A percentile compares a stretch with the other conserved stretches of the same genome.
Evolutionary conservation across 192 early-diverging fungal genomes (phyloP).

Genomic region (Gonapodya prolifera): DNA sequence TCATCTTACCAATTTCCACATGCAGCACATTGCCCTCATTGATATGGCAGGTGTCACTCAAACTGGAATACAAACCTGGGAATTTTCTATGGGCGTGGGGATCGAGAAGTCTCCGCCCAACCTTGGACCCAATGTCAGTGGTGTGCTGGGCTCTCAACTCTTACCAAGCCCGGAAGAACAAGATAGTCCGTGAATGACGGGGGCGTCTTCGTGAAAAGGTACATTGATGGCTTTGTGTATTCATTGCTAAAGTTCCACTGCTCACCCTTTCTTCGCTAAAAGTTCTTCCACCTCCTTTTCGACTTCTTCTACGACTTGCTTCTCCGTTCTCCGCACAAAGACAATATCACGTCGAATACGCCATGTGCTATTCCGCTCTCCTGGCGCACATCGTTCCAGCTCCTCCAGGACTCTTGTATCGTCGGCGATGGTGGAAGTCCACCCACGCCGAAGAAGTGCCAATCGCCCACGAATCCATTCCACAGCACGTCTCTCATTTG

Average conservation of each 20-base stretch:
- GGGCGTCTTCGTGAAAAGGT: background rate
- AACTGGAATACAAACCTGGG: background rate
- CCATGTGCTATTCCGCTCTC: background rate
- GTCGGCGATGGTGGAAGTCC: background rate
- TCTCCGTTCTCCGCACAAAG: background rate
- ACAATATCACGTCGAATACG: background rate
- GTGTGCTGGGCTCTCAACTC: background rate
- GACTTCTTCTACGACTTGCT: background rate
- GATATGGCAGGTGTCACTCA: constrained; percentile 2
- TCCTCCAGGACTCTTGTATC: background rate
- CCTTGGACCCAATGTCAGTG: background rate
- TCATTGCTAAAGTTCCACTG: background rate
- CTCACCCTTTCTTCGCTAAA: background rate
- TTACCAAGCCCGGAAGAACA: background rate
- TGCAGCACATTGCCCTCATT: background rate
- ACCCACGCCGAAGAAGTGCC: background rate
- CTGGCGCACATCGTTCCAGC: background rate
- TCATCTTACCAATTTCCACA: background rate
- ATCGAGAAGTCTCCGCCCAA: background rate
- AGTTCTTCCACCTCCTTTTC: background rate
- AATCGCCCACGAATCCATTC: background rate
- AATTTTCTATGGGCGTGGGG: background rate
- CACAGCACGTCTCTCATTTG: background rate
- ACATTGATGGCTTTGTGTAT: background rate
- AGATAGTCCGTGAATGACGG: background rate